Conservation (phyloP, 1,139 yeast genomes). For the Waltiozyma sp. region DNA sequence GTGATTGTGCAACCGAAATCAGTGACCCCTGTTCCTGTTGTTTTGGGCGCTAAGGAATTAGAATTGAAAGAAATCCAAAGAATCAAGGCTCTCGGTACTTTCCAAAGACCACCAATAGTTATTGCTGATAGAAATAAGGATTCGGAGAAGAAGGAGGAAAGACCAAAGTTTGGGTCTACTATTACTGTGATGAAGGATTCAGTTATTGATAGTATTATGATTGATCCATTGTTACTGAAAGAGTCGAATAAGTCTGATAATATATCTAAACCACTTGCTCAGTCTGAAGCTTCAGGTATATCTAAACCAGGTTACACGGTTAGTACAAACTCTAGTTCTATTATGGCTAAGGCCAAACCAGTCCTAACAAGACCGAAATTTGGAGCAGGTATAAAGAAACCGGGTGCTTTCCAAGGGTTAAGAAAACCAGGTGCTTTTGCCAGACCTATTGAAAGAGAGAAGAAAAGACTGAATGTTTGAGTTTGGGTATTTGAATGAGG, state of each 20-base stretch:
- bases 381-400: constrained; percentile 13
- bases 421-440: constrained; percentile 45
- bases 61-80: not conserved
- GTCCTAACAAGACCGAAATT: constrained; percentile 16
- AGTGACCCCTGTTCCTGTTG: not conserved
- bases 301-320: constrained; percentile 1
- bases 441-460: constrained; percentile 20
- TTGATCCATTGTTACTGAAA: not conserved
- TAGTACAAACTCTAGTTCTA: not conserved
- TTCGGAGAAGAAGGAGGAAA: not conserved
- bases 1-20: not conserved
- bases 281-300: not conserved
- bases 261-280: not conserved
- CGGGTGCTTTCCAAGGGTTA: constrained; percentile 22
- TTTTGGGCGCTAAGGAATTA: not conserved
- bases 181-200: not conserved
- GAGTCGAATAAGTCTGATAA: not conserved
- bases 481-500: not conserved
- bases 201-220: not conserved
- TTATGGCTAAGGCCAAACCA: not conserved
- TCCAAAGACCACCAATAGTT: constrained; percentile 7
- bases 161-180: not conserved
- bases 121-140: constrained; percentile 7
- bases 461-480: constrained; percentile 13
- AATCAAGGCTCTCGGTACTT: not conserved